Base-by-base conservation (phyloP, 2,329 filamentous ascomycete genomes). In the Stachybotrys echinatus region DNA sequence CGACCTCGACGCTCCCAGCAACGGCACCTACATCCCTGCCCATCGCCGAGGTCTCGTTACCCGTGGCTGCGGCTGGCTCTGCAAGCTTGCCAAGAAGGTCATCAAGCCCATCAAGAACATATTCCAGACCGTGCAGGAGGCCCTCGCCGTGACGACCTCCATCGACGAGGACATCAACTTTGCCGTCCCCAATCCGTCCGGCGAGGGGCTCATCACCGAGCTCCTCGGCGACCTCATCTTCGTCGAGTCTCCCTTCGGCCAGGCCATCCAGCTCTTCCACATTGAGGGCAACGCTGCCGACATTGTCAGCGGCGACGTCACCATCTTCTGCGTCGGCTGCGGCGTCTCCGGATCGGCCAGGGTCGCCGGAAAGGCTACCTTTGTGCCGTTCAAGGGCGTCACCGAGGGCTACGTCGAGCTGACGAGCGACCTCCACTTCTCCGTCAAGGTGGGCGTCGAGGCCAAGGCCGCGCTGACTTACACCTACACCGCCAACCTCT, bases 301-400 rank as follows among this genome's bases (percentile, higher is more conserved):
- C 2, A 46, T 42, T 7, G 38, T 48, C 5, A 23, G 42, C 5
- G 54, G 47, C 7, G 52, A 57, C 22, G 48, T 49, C 8, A 22
- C 49, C 40, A 46, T 65, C 39, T 66, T 56, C 51, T 66, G 64
- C 39, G 64, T 66, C 27, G 58, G 55, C 34, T 66, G 63, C 47
- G 62, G 62, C 21, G 56, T 62, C 5, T 53, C 54, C 3, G 65
- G 64, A 17, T 55, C 49, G 12, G 60, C 58, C 14, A 54, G 55
- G 8, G 47, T 65, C 27, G 55, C 59, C 1, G 63, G 62, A 37
- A 53, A 55, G n/a, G 61, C 59, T 23, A 50, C 56, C 12, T 62
- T 58, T 51, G 57, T 52, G 20, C 55, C 58, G 2, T 31, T 60
- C 8, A 55, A 55, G 12, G 61, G 61, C 45, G 54, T 65, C 50